These are phyloP conservation scores for Cutaneotrichosporon cavernicola DNA, from an alignment of 1,284 basidiomycete genomes.

Conservation along the genomic window DNA sequence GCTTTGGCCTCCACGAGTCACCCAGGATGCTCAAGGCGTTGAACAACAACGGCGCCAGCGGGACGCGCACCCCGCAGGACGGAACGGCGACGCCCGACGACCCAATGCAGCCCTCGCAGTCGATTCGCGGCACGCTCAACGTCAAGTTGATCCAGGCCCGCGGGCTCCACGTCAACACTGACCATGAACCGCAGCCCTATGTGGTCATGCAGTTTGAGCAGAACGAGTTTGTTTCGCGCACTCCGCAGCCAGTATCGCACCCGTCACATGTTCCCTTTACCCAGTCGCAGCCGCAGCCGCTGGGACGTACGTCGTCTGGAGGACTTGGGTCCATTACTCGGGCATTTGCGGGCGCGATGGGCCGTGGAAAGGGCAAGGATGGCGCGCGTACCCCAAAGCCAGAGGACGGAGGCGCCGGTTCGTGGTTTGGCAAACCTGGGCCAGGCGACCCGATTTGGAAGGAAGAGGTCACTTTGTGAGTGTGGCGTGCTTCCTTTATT, in stretches of 20 bases:
- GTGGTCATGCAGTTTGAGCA: slow-evolving; percentile 98
- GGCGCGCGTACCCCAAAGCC: slow-evolving; percentile 50
- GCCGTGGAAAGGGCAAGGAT: slow-evolving; percentile 51
- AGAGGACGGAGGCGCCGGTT: slow-evolving; percentile 32
- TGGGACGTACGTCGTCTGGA: slow-evolving; percentile 35
- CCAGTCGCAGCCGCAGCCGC: slow-evolving; percentile 40
- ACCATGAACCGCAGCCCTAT: slow-evolving; percentile 72
- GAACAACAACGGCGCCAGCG: slow-evolving; percentile 26
- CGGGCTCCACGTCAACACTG: slow-evolving; percentile 66
- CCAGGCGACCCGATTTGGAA: slow-evolving; percentile 93
- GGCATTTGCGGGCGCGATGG: slow-evolving; percentile 57
- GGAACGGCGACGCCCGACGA: slow-evolving; percentile 19
- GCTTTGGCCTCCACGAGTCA: slow-evolving; percentile 52
- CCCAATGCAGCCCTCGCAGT: slow-evolving; percentile 13
- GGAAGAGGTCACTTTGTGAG: slow-evolving; percentile 95
- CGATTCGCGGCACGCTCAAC: slow-evolving; percentile 70
- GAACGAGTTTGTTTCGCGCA: slow-evolving; percentile 94
- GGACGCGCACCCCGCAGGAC: slow-evolving; percentile 36
- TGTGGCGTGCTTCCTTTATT: slow-evolving; percentile 32
- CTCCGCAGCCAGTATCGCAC: slow-evolving; percentile 59
- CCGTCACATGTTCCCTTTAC: slow-evolving; percentile 47
- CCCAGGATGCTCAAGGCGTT: slow-evolving; percentile 53
- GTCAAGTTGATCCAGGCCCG: slow-evolving; percentile 93
- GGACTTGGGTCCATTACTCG: slow-evolving; percentile 63
- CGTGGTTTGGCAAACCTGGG: slow-evolving; percentile 49